phyloP scores from a whole-genome alignment of 495 filamentous ascomycete species.

The Podospora pseudoanserina region DNA sequence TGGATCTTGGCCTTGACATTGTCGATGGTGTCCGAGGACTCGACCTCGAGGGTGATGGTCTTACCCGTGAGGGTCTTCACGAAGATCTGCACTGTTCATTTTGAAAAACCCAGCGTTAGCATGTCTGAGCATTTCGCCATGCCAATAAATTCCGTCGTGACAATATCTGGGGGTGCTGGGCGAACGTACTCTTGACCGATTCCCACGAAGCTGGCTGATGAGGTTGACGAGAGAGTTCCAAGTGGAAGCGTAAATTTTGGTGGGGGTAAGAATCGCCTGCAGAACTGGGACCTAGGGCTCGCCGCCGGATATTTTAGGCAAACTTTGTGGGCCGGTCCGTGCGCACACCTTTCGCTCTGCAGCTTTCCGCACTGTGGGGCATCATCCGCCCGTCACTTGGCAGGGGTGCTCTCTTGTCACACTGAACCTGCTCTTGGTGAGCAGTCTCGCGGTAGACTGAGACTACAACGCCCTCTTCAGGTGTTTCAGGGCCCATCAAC shows the following conservation, averaged over 20 bases:
- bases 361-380: not conserved
- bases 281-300: conserved; percentile 19
- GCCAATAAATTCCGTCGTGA: not conserved
- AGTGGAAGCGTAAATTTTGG: conserved; percentile 28
- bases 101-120: conserved; percentile 37
- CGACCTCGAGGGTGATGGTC: conserved; percentile 99
- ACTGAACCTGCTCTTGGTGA: not conserved
- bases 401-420: not conserved
- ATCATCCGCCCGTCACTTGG: not conserved
- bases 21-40: conserved; percentile 98
- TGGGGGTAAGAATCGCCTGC: conserved; percentile 32
- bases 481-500: too few species aligned
- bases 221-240: conserved; percentile 30
- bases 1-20: conserved; percentile 97
- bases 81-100: conserved; percentile 58
- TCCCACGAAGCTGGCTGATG: conserved; percentile 31
- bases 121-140: conserved; percentile 3
- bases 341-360: not conserved
- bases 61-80: conserved; percentile 98
- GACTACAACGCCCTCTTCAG: too few species aligned
- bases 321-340: conserved; percentile 1
- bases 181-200: conserved; percentile 39
- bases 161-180: conserved; percentile 6
- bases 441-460: too few species aligned
- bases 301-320: conserved; percentile 16